Conservation (phyloP, 2,329 filamentous ascomycete species). For the Trichoderma cornu-damae region DNA sequence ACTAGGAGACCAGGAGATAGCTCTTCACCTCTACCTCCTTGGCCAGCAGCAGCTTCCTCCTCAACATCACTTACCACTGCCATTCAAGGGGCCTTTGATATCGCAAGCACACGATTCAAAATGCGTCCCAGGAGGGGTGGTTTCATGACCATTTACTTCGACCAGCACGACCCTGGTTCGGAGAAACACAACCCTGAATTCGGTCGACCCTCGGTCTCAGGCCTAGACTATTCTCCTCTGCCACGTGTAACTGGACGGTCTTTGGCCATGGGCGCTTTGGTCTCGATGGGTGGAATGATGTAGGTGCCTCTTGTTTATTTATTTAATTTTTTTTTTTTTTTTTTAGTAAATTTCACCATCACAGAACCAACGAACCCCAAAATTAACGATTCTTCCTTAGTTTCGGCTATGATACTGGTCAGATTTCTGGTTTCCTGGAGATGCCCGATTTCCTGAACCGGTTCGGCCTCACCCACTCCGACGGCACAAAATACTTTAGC, state of each 20-base stretch:
- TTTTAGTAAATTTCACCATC: no score
- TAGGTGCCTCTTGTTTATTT: constrained; percentile 25
- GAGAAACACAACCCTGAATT: constrained; percentile 32
- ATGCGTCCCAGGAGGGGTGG: constrained; percentile 20
- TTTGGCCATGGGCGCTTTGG: constrained; percentile 36
- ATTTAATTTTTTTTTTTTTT: no score
- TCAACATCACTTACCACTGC: neutral
- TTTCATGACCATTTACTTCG: constrained; percentile 37
- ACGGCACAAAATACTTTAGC: constrained; percentile 43
- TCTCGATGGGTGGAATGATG: constrained; percentile 45
- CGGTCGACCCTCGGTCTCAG: constrained; percentile 33
- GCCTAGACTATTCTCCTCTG: constrained; percentile 43
- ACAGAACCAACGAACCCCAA: neutral
- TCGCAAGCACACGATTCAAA: neutral
- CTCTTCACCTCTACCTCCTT: neutral
- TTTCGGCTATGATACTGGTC: constrained; percentile 48
- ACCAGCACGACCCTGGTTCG: constrained; percentile 39
- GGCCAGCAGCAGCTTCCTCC: neutral
- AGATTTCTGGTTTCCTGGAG: constrained; percentile 53
- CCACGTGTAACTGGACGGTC: constrained; percentile 37
- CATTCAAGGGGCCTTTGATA: constrained; percentile 4
- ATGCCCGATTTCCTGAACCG: constrained; percentile 52
- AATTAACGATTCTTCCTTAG: constrained; percentile 21
- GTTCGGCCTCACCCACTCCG: constrained; percentile 41
- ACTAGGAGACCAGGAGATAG: neutral